Evolutionary conservation across 306 rosid species (phyloP), one percentile per base, ranked within the genome.

Genomic region (Hippophae gyantsensis): DNA sequence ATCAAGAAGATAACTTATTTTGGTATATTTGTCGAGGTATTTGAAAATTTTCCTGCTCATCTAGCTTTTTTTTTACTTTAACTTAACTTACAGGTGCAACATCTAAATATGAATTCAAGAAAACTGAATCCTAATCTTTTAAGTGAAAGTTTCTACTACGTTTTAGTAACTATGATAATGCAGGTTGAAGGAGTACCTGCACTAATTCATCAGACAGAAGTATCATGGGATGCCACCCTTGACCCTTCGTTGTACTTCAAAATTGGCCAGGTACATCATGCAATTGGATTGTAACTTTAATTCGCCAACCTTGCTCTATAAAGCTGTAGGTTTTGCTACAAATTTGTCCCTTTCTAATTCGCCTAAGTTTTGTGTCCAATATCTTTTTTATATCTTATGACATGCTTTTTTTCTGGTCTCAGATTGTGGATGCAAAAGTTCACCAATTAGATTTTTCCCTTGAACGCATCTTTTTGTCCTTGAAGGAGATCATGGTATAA

Each of bases 11-110:
- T 88, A 57, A 75, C 93, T 67, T 92, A 92, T 72, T 85, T 92
- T 60, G 99, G 99, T 45, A 72, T 92, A 76, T 92, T 92, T 74
- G 96, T 86, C 48, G 96, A 92, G 96, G 96, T 84, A 87, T 72
- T 23, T 61, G 46, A 48, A 62, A 44, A 32, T 64, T 73, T 78
- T 43, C 53, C 50, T 52, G 41, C 63, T 58, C 61, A 56, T 25
- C 42, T 53, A 52, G 4, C 54, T 40, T 43, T 42, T 43, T 42
- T 26, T 13, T 60, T 27, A 8, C 47, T 8, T 42, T 50, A 45
- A 11, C 10, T 14, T 25, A 56, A 32, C 38, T 32, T 32, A 3
- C 8, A 49, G 14, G n/a, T 49, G 8, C 40, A 10, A 12, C 41
- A 18, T 51, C 58, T 64, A 40, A 52, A 60, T 43, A 23, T 62